A percentile compares a stretch with the other conserved stretches of the same genome.
These are phyloP conservation scores for Oenanthe javanica DNA, from an alignment of 140 eudicot genomes.

Conservation along the genomic window DNA sequence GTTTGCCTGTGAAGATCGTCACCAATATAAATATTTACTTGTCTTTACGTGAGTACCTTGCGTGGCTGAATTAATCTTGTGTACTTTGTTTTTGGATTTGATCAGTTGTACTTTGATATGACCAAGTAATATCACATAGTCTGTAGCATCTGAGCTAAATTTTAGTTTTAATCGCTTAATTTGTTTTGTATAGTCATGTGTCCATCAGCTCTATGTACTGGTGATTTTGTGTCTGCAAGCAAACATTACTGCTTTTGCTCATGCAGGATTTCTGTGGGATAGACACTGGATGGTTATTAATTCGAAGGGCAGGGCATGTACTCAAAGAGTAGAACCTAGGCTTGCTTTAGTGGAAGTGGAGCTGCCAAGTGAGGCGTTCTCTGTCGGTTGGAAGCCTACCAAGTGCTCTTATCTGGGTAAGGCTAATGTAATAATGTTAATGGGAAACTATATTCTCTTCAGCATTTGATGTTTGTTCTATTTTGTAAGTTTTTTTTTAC, in stretches of 20 bases:
- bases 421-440: neutral
- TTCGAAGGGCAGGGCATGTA: conserved; percentile 61
- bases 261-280: conserved; percentile 77
- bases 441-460: neutral
- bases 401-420: conserved; percentile 54
- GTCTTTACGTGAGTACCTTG: neutral
- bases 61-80: neutral
- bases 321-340: conserved; percentile 76
- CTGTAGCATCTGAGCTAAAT: neutral
- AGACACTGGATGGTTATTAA: conserved; percentile 80
- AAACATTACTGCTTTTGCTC: neutral
- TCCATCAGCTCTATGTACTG: too few relatives aligned
- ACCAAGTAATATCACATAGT: neutral
- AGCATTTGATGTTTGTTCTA: neutral
- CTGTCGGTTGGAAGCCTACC: conserved; percentile 48
- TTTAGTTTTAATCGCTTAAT: neutral
- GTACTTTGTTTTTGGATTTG: neutral
- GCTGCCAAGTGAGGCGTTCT: conserved; percentile 62
- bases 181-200: neutral
- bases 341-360: conserved; percentile 65
- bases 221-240: neutral
- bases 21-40: neutral
- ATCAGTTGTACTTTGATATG: neutral
- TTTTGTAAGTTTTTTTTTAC: too few relatives aligned
- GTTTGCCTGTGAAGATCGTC: neutral